Base-by-base conservation (phyloP, 2,329 filamentous ascomycete genomes). In the Aspergillus neotritici region DNA sequence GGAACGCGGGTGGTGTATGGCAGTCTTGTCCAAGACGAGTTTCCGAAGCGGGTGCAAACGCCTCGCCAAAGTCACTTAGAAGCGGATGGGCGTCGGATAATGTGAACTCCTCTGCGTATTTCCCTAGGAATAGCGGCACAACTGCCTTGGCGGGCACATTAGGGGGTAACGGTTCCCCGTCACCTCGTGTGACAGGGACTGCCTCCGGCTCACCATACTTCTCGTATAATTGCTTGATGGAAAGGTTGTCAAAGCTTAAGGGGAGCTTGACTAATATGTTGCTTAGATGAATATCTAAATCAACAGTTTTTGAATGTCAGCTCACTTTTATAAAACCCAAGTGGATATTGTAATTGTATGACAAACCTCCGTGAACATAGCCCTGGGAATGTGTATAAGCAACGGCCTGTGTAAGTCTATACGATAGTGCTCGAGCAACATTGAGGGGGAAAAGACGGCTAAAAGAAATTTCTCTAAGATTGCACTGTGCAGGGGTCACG, bases 41-140 rank as follows among this genome's bases (percentile, higher is more conserved):
- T 1, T 58, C 49, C 15, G 36, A 46, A 12, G 35, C 44, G 13
- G 60, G 56, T 2, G 50, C 2, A 25, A 51, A 53, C 13, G 48
- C 43, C 21, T 50, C 48, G 2, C 50, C 50, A 37, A 61, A 68
- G 48, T 68, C 65, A 46, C 48, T 53, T 1, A 68, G 60, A 38
- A 67, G 42, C 0, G 61, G 31, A 4, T 48, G 47, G 1, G 57
- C 49, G 10, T 68, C 65, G 1, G 48, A 46, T 15, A 64, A 21
- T 7, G 49, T 46, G 34, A 65, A 57, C 1, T 61, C 43, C 33
- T 62, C 47, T 5, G 57, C 57, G 4, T 50, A 31, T 47, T 63
- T 62, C 2, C 58, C 62, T 15, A 67, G 52, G 31, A 35, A 57
- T 4, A 62, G 41, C 5, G 57, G 56, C 1, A 54, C 12, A 4